A percentile compares a stretch with the other conserved stretches of the same genome.
phyloP scores from a whole-genome alignment of 768 basidiomycete genomes.

The Boletus pseudo-olivaceus region DNA sequence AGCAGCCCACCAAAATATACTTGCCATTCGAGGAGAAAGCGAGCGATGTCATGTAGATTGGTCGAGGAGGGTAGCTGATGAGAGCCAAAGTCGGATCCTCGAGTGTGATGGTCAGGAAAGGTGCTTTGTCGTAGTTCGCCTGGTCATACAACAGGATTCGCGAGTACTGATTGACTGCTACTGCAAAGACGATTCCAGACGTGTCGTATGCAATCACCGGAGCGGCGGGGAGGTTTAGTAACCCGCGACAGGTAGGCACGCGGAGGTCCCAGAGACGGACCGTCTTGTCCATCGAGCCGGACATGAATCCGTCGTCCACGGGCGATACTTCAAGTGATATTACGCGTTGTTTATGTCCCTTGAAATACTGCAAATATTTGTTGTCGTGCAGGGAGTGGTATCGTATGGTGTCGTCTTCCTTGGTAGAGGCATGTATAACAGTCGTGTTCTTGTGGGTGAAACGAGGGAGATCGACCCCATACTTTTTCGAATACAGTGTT shows the following conservation, averaged over 20 bases:
- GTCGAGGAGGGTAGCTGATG: conserved; percentile 81
- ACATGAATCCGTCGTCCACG: conserved; percentile 93
- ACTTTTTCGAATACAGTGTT: conserved; percentile 89
- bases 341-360: conserved; percentile 87
- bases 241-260: conserved; percentile 69
- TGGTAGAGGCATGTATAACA: conserved; percentile 89
- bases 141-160: conserved; percentile 84
- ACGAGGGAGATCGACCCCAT: conserved; percentile 90
- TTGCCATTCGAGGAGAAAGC: conserved; percentile 89
- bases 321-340: conserved; percentile 90
- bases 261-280: conserved; percentile 96
- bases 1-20: conserved; percentile 88
- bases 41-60: conserved; percentile 88
- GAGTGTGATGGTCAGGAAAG: conserved; percentile 80
- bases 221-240: conserved; percentile 67
- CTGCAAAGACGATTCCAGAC: conserved; percentile 80
- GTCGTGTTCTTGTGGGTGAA: conserved; percentile 90
- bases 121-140: conserved; percentile 85
- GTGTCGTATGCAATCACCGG: conserved; percentile 85
- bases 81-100: conserved; percentile 74
- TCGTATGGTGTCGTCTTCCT: conserved; percentile 90
- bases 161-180: conserved; percentile 77
- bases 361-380: conserved; percentile 94
- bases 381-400: conserved; percentile 97
- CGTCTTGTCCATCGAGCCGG: conserved; percentile 89